Evolutionary conservation across 805 yeast genomes (phyloP).

Genomic region (Wickerhamomyces chaumierensis): DNA sequence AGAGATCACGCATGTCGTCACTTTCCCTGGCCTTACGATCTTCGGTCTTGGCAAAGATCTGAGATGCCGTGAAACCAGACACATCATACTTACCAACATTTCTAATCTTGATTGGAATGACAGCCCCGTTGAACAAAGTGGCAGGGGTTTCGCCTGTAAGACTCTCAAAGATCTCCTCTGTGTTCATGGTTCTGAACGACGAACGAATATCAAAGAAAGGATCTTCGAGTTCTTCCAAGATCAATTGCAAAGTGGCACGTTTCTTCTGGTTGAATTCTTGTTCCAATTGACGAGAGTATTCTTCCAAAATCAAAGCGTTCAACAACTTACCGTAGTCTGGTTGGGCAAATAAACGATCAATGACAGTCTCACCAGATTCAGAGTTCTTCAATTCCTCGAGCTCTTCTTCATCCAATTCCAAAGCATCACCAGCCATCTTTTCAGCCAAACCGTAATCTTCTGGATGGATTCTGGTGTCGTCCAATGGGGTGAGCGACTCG

Average conservation of each 20-base stretch:
- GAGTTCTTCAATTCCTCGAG: conserved; percentile 65
- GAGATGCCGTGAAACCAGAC: conserved; percentile 40
- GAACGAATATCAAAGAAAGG: conserved; percentile 82
- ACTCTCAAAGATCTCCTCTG: conserved; percentile 71
- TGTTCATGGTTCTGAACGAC: conserved; percentile 51
- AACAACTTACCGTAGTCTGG: conserved; percentile 60
- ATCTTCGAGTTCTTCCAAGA: conserved; percentile 75
- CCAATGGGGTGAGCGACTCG: conserved; percentile 66
- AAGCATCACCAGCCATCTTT: conserved; percentile 96
- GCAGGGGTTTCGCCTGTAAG: conserved; percentile 79
- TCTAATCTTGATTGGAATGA: conserved; percentile 66
- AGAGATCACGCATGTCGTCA: conserved; percentile 22
- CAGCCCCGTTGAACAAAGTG: conserved; percentile 53
- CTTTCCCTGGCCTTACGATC: conserved; percentile 32
- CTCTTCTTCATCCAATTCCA: conserved; percentile 92
- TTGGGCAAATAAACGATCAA: conserved; percentile 46
- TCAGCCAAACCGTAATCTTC: conserved; percentile 94
- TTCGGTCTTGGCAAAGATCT: conserved; percentile 46
- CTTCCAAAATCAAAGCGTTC: conserved; percentile 80
- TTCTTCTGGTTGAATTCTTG: conserved; percentile 61
- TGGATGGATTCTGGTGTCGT: conserved; percentile 94
- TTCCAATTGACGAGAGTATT: conserved; percentile 83
- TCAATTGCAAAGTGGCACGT: conserved; percentile 71
- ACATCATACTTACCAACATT: conserved; percentile 42
- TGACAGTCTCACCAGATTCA: conserved; percentile 61